Percentiles rank a stretch among this genome's conserved stretches.
Conservation (phyloP, 345 rosid species). For the Microcos paniculata region DNA sequence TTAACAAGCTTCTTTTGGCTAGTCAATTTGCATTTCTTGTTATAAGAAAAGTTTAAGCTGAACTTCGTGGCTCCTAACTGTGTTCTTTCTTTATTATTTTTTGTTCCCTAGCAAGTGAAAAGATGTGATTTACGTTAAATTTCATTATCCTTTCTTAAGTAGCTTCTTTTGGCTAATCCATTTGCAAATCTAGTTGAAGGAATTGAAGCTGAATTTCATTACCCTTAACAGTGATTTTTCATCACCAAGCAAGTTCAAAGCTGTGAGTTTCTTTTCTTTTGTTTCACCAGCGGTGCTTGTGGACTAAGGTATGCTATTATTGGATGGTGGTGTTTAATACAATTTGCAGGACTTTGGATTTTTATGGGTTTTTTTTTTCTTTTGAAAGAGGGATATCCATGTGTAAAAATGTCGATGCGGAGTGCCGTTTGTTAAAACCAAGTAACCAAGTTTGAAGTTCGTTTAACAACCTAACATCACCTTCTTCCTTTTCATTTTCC, state of each 20-base stretch:
- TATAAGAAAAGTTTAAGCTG: no score
- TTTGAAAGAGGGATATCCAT: background rate
- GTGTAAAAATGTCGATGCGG: background rate
- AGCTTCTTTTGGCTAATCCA: background rate
- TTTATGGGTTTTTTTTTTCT: background rate
- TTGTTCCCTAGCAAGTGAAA: no score
- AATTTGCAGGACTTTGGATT: background rate
- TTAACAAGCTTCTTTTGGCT: background rate
- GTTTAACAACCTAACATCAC: background rate
- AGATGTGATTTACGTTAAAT: no score
- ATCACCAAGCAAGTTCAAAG: background rate
- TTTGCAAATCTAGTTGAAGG: background rate
- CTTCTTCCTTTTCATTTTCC: background rate
- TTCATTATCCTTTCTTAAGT: background rate
- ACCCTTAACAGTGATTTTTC: no score
- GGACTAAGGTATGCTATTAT: background rate
- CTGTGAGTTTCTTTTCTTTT: background rate
- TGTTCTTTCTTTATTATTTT: no score
- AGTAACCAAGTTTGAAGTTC: background rate
- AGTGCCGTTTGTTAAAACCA: background rate
- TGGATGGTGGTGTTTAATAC: slow-evolving; percentile 3
- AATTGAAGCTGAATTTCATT: no score
- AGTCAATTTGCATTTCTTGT: no score
- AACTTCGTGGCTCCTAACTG: no score
- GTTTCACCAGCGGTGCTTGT: background rate